phyloP scores from a whole-genome alignment of 345 rosid species.

The Eucalyptus caleyi region DNA sequence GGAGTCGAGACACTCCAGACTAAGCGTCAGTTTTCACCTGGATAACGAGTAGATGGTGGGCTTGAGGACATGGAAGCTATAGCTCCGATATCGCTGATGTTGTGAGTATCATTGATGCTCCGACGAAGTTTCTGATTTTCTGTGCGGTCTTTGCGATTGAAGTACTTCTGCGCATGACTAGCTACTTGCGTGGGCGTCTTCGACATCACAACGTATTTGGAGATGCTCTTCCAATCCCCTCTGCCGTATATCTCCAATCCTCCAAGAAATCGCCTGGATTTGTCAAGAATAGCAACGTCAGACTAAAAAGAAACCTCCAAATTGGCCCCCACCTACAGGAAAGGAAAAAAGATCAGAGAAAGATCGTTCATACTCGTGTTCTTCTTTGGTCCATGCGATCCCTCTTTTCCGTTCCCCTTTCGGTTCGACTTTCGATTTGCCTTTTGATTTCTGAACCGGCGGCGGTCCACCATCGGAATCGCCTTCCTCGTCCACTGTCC shows the following conservation, averaged over 20 bases:
- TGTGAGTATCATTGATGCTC: not conserved
- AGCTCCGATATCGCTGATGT: not conserved
- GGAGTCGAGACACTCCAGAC: not conserved
- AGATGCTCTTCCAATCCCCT: constrained; percentile 4
- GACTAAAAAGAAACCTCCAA: not conserved
- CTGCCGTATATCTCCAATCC: not conserved
- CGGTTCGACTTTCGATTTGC: not conserved
- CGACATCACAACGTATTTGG: not conserved
- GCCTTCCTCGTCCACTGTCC: not conserved
- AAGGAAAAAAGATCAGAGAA: not conserved
- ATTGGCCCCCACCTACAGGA: not conserved
- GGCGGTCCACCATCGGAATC: not conserved
- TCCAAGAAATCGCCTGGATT: not conserved
- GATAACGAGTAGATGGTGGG: not conserved
- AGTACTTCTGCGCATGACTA: constrained; percentile 9
- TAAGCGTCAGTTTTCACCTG: not conserved
- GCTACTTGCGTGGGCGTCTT: constrained; percentile 2
- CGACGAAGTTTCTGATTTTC: not conserved
- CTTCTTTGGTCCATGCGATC: not conserved
- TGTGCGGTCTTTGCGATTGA: not conserved
- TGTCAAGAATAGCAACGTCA: not conserved
- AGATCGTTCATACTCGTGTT: not conserved
- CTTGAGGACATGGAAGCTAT: not conserved
- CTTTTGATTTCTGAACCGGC: not conserved
- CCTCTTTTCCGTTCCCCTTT: not conserved